Percentiles rank a stretch among this genome's conserved stretches.
These are phyloP conservation scores for Diaporthe sp. DNA, from an alignment of 2,329 filamentous ascomycete genomes.

Conservation along the genomic window DNA sequence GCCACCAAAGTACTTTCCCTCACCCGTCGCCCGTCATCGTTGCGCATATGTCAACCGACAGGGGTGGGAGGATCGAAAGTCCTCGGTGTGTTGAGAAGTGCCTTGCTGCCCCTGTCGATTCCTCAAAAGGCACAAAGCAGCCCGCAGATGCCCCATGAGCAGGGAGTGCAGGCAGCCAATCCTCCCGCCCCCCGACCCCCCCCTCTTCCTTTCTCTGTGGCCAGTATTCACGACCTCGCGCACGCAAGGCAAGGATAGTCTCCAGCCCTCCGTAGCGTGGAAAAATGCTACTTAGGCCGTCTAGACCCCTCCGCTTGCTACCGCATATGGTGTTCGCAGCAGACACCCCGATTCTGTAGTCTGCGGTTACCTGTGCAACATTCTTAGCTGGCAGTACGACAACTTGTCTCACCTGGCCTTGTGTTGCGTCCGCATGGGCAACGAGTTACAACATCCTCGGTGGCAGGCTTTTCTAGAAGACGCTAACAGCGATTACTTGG, in stretches of 20 bases:
- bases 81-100: constrained; percentile 18
- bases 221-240: constrained; percentile 14
- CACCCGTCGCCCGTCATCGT: constrained; percentile 2
- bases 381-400: constrained; percentile 57
- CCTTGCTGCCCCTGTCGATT: constrained; percentile 22
- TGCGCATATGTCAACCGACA: constrained; percentile 21
- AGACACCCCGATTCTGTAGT: constrained; percentile 52
- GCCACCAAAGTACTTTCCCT: constrained; percentile 35
- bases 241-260: constrained; percentile 33
- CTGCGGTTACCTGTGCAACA: constrained; percentile 55
- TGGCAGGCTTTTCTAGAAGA: constrained; percentile 36
- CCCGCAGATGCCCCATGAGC: constrained; percentile 18
- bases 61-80: constrained; percentile 22
- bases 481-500: constrained; percentile 37
- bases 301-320: constrained; percentile 33
- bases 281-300: constrained; percentile 33
- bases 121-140: constrained; percentile 4
- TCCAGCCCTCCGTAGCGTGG: constrained; percentile 31
- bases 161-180: constrained; percentile 30
- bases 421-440: constrained; percentile 39
- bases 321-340: constrained; percentile 44
- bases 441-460: constrained; percentile 40
- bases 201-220: constrained; percentile 8
- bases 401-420: constrained; percentile 38
- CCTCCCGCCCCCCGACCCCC: constrained; percentile 1